Evolutionary conservation across 1,284 basidiomycete species (phyloP), one percentile per base, ranked within the genome.

Genomic region (Cutaneotrichosporon sp.): DNA sequence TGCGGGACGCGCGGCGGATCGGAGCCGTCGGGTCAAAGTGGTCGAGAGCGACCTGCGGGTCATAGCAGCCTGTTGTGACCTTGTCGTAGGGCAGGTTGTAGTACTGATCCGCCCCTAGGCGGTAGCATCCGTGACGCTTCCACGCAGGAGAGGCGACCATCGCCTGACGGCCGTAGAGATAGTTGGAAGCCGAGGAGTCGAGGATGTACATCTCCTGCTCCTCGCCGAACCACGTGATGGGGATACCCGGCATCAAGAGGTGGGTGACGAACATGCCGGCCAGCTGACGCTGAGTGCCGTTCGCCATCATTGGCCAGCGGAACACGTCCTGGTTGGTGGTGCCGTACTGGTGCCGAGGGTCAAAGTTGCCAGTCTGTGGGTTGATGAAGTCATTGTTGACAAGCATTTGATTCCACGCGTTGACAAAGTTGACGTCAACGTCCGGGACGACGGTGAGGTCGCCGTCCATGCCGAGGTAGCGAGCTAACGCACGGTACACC

Each of bases 401-500:
- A 70, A 93, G 89, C 87, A 95, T 92, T 76, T 91, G 82, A 77
- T 91, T 91, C 92, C 92, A 96, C 0, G 89, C 87, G 0, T 87
- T 87, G 77, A 92, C 82, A 75, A 95, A 92, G 79, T 95, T 90
- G 75, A 83, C 80, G 66, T 86, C 83, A 32, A 92, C 82, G 74
- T 96, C 92, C 78, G 89, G 92, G 8, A 90, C 91, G 57, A 91
- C 92, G 69, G 89, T 85, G 36, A 95, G 82, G 78, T 94, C 92
- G 72, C 92, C 92, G 73, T 96, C 92, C 90, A 95, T 91, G 64
- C 92, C 91, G 49, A 95, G 84, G 82, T 92, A 92, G 58, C 92
- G 89, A 34, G 87, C 82, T 55, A 95, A 81, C 3, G 88, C 82
- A 67, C 92, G 92, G 76, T 96, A 95, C 60, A 89, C 88, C 49